Evolutionary conservation across 768 basidiomycete species (phyloP).

Genomic region (Leccinum sublutescens): DNA sequence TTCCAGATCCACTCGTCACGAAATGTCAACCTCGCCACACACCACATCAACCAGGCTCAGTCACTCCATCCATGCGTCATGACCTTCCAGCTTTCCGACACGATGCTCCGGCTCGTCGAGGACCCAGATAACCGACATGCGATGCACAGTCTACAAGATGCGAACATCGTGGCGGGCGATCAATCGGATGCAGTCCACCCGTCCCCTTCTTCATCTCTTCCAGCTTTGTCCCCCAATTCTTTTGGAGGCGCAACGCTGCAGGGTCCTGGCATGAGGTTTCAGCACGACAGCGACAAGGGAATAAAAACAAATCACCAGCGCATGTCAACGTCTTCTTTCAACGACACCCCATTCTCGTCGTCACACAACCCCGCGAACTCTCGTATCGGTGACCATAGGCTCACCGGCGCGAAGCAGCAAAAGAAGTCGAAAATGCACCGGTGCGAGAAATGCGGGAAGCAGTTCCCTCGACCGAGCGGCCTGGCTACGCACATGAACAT

Average conservation of each 20-base stretch:
- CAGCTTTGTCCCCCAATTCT: slow-evolving; percentile 5
- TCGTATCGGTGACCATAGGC: slow-evolving; percentile 10
- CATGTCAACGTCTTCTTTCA: slow-evolving; percentile 9
- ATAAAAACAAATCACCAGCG: slow-evolving; percentile 12
- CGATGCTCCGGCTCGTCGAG: slow-evolving; percentile 23
- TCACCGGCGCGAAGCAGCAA: slow-evolving; percentile 10
- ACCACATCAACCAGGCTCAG: slow-evolving; percentile 10
- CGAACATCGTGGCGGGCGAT: slow-evolving; percentile 18
- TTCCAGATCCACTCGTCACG: slow-evolving; percentile 28
- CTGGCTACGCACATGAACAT: slow-evolving; percentile 54
- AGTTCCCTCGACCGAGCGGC: slow-evolving; percentile 51
- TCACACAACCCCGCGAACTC: slow-evolving; percentile 7
- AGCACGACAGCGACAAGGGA: slow-evolving; percentile 12
- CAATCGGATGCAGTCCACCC: slow-evolving; percentile 11
- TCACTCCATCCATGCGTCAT: slow-evolving; percentile 26
- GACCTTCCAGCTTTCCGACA: slow-evolving; percentile 32
- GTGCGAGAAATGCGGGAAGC: slow-evolving; percentile 43
- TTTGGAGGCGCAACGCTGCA: slow-evolving; percentile 10
- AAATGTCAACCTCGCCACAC: slow-evolving; percentile 3
- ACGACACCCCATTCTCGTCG: slow-evolving; percentile 8
- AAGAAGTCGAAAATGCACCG: slow-evolving; percentile 51
- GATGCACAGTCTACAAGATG: slow-evolving; percentile 16
- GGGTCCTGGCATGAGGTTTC: slow-evolving; percentile 27
- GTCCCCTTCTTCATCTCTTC: slow-evolving; percentile 4
- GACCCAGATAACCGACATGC: slow-evolving; percentile 28